Percentiles rank a stretch among this genome's conserved stretches.
These are phyloP conservation scores for Onygenales sp. DNA, from an alignment of 2,329 filamentous ascomycete species.

Conservation along the genomic window DNA sequence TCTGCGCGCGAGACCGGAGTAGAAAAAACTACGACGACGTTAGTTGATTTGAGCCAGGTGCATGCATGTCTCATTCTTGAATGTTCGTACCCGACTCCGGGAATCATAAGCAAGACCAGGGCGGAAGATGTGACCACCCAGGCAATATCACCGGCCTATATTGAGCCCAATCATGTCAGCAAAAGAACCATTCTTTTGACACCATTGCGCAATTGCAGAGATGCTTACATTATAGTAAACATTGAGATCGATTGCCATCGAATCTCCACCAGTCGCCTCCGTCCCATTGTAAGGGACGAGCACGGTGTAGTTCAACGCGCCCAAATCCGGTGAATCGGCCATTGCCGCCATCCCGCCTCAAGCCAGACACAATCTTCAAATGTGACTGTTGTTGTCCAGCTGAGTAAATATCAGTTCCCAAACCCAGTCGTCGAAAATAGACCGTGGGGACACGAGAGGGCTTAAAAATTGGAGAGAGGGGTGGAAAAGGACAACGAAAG, in stretches of 20 bases:
- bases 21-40: conserved; percentile 62
- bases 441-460: neutral
- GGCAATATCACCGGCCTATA: conserved; percentile 66
- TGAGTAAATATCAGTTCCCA: no score
- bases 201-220: neutral
- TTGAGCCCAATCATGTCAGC: conserved; percentile 4
- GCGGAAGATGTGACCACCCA: conserved; percentile 71
- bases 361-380: no score
- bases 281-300: conserved; percentile 53
- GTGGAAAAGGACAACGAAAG: neutral
- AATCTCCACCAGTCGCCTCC: conserved; percentile 49
- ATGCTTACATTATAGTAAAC: conserved; percentile 61
- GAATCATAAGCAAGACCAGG: conserved; percentile 84
- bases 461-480: neutral
- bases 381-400: neutral
- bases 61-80: neutral
- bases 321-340: conserved; percentile 4
- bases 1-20: conserved; percentile 77
- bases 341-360: neutral
- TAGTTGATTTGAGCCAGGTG: neutral
- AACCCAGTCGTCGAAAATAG: neutral
- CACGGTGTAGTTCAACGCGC: conserved; percentile 11
- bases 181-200: no score
- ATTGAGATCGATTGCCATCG: conserved; percentile 58
- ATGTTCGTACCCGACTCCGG: conserved; percentile 59